Conservation (phyloP, 2,329 filamentous ascomycete species). For the Dactylellina sp. region DNA sequence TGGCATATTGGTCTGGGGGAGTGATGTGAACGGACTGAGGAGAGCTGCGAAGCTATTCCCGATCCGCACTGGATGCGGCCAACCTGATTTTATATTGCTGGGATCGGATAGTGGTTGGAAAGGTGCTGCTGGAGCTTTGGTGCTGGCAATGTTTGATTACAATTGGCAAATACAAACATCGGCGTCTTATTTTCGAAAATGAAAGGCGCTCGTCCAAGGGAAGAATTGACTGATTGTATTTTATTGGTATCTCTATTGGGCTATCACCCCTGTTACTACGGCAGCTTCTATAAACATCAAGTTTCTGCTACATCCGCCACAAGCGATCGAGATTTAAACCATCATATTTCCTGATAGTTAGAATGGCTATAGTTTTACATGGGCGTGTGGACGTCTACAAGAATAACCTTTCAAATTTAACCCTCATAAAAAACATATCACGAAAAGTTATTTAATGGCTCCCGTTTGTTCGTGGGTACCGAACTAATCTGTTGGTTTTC, state of each 20-base stretch:
- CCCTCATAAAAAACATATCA: too few species aligned
- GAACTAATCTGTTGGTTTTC: conserved; percentile 7
- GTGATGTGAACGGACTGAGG: conserved; percentile 66
- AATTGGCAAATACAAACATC: conserved; percentile 68
- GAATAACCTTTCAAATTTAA: not conserved
- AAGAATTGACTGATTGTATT: not conserved
- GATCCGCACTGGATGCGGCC: conserved; percentile 70
- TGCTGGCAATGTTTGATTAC: conserved; percentile 70
- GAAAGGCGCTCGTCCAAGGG: conserved; percentile 26
- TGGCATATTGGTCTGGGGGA: conserved; percentile 71
- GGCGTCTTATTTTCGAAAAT: conserved; percentile 64
- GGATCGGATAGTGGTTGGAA: conserved; percentile 67
- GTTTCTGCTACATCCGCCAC: not conserved
- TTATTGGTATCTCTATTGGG: not conserved
- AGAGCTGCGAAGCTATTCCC: conserved; percentile 70
- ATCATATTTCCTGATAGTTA: not conserved
- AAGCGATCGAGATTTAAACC: not conserved
- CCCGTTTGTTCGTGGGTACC: conserved; percentile 3
- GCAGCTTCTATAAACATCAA: too few species aligned
- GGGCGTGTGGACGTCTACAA: not conserved
- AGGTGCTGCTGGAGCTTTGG: conserved; percentile 68
- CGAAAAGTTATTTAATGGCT: not conserved
- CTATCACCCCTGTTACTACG: too few species aligned
- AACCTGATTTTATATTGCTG: conserved; percentile 71
- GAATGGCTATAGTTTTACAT: not conserved